phyloP scores from a whole-genome alignment of 768 basidiomycete species.

The Suillus variegatus region DNA sequence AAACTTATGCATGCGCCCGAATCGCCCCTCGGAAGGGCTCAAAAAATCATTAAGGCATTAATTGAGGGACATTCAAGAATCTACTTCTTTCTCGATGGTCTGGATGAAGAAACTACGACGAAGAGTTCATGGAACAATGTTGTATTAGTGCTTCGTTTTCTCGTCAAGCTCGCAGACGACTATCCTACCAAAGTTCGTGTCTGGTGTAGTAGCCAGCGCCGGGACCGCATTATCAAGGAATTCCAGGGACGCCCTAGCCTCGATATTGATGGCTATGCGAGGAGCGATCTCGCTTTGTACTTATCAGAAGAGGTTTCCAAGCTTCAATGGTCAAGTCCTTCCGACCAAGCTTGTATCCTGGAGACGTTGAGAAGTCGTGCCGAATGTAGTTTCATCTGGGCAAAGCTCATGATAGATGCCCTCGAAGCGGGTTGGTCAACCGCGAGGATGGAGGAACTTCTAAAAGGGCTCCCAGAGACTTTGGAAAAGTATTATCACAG shows the following conservation, averaged over 20 bases:
- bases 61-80: constrained; percentile 11
- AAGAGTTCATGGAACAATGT: constrained; percentile 20
- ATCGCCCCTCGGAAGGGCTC: constrained; percentile 10
- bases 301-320: constrained; percentile 4
- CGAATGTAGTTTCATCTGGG: not conserved
- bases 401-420: not conserved
- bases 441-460: not conserved
- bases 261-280: not conserved
- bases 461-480: not conserved
- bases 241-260: constrained; percentile 5
- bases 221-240: constrained; percentile 1
- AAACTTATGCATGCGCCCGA: not conserved
- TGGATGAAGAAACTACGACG: constrained; percentile 25
- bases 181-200: constrained; percentile 20
- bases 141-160: constrained; percentile 14
- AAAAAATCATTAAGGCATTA: constrained; percentile 20
- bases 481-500: not conserved
- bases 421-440: not conserved
- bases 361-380: not conserved
- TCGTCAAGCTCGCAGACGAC: constrained; percentile 14
- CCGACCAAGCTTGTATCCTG: not conserved
- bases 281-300: constrained; percentile 10
- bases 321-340: not conserved
- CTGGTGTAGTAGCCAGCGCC: constrained; percentile 27
- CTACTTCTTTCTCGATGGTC: constrained; percentile 30